A percentile compares a stretch with the other conserved stretches of the same genome.
Conservation (phyloP, 768 basidiomycete genomes). For the Lentinula edodes region DNA sequence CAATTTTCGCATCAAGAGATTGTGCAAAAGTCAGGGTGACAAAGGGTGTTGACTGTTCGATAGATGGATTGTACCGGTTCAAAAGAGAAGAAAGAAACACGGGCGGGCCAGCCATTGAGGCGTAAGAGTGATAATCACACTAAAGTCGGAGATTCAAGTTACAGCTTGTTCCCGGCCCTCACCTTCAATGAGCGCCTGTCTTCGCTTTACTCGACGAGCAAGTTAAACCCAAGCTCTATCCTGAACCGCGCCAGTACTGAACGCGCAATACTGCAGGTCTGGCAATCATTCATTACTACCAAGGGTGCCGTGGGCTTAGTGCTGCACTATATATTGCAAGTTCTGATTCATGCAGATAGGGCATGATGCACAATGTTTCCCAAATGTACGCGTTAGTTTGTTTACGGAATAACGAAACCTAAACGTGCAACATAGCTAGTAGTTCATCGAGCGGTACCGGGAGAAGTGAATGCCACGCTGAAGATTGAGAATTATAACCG, state of each 20-base stretch:
- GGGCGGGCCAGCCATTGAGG: not conserved
- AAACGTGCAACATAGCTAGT: conserved; percentile 38
- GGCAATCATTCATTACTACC: conserved; percentile 5
- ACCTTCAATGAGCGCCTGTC: conserved; percentile 4
- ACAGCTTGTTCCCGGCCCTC: not conserved
- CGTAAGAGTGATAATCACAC: not conserved
- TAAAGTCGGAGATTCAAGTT: not conserved
- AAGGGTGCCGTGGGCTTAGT: not conserved
- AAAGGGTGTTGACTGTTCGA: conserved; percentile 33
- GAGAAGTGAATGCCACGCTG: conserved; percentile 62
- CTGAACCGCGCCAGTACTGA: not conserved
- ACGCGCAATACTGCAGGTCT: not conserved
- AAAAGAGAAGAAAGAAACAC: not conserved
- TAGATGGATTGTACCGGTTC: not conserved
- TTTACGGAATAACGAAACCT: not conserved
- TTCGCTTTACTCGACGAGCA: conserved; percentile 8
- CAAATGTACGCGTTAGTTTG: conserved; percentile 2
- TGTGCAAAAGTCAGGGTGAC: conserved; percentile 87
- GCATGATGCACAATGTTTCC: conserved; percentile 7
- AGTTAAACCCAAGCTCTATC: not conserved
- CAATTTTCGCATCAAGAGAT: conserved; percentile 85
- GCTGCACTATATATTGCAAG: not conserved
- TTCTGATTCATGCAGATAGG: conserved; percentile 6
- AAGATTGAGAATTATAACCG: conserved; percentile 73
- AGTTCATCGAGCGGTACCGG: conserved; percentile 64